Conservation (phyloP, 192 early-diverging fungal genomes). For the Glomus cerebriforme region DNA sequence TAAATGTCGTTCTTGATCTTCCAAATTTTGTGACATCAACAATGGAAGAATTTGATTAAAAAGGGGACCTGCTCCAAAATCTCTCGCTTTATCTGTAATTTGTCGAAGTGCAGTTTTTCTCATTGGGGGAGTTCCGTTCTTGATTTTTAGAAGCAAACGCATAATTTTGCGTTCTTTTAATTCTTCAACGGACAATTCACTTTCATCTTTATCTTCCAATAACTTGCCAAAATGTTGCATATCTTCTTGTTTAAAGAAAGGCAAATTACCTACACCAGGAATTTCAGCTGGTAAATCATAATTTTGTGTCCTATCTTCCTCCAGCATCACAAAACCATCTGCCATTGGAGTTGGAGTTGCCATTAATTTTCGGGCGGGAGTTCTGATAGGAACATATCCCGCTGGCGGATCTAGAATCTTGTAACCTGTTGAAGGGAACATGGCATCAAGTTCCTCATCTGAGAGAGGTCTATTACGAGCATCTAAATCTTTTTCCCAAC, state of each 20-base stretch:
- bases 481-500: slow-evolving; percentile 82
- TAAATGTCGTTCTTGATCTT: slow-evolving; percentile 98
- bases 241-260: slow-evolving; percentile 96
- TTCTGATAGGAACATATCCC: slow-evolving; percentile 90
- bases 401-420: slow-evolving; percentile 87
- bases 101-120: slow-evolving; percentile 92
- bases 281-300: slow-evolving; percentile 82
- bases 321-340: slow-evolving; percentile 86
- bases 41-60: slow-evolving; percentile 97
- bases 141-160: slow-evolving; percentile 94
- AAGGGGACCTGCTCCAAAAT: slow-evolving; percentile 90
- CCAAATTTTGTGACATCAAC: slow-evolving; percentile 94
- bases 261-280: slow-evolving; percentile 82
- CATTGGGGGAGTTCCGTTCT: slow-evolving; percentile 95
- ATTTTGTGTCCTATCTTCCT: slow-evolving; percentile 63
- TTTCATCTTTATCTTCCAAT: slow-evolving; percentile 82
- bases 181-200: slow-evolving; percentile 80
- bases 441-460: slow-evolving; percentile 93
- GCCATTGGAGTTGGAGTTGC: slow-evolving; percentile 90
- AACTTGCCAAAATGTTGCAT: slow-evolving; percentile 96
- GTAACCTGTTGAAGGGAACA: slow-evolving; percentile 91
- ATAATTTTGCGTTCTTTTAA: slow-evolving; percentile 95
- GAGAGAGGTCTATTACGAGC: slow-evolving; percentile 82
- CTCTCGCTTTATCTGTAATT: slow-evolving; percentile 94
- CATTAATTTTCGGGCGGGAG: slow-evolving; percentile 92